Evolutionary conservation across 1,284 basidiomycete species (phyloP), one percentile per base, ranked within the genome.

Genomic region (Bondarzewia mesenterica): DNA sequence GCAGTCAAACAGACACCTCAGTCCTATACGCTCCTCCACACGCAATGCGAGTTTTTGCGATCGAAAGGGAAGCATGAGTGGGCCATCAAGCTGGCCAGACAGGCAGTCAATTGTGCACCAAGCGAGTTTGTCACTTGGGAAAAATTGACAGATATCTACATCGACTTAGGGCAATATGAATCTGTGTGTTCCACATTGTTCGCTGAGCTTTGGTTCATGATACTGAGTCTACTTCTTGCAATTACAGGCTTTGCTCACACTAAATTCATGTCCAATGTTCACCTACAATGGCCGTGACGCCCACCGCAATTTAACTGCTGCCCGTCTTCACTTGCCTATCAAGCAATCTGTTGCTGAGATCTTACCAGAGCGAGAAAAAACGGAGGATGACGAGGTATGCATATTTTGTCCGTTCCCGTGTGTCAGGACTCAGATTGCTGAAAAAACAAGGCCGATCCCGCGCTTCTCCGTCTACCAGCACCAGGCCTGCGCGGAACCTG

Each of bases 241-340:
- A 14, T n/a, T 14, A 16, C 49, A 78, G 75, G 93, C 95, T 0
- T 72, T 99, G 12, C 75, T 98, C 36, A 98, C 95, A 1, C 80
- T 99, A 52, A 99, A 99, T 63, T 98, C 95, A 35, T 99, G 96
- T 70, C 95, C 95, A 1, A 99, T 99, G 95, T 99, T 99, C 68
- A 98, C 95, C 2, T 99, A 91, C 71, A 97, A 97, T 63, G 95
- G 96, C 48, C 84, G 94, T 15, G 96, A 99, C 65, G 74, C 89
- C 8, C 96, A 99, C 64, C 80, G 93, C 6, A 85, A 83, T 68
- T 82, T 97, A 5, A 77, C 86, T 1, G 85, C 94, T 1, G 74
- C 87, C 1, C 80, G 85, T 48, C 81, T 93, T 12, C 92, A 96
- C 64, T 72, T 98, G 6, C 96, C 95, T 1, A 80, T 92, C 61